phyloP scores from a whole-genome alignment of 2,329 filamentous ascomycete species.

The Ophiosphaerella korrae region DNA sequence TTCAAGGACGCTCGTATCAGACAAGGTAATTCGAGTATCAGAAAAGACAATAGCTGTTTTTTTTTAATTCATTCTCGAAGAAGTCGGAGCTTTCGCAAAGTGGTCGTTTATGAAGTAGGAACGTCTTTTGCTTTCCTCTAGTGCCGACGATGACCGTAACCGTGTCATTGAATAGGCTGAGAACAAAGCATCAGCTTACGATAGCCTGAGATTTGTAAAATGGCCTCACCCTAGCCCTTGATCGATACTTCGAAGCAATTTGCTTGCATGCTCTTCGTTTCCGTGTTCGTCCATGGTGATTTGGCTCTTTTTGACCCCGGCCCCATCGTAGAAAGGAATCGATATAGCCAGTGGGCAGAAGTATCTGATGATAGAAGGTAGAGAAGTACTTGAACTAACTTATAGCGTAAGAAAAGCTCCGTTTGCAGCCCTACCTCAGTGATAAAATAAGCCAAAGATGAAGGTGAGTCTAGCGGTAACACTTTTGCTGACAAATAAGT shows the following conservation, averaged over 20 bases:
- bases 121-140: neutral
- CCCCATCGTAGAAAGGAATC: no score
- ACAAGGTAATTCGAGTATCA: neutral
- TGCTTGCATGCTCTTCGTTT: neutral
- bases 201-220: neutral
- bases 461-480: no score
- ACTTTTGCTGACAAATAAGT: no score
- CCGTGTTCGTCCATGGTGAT: no score
- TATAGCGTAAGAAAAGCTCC: no score
- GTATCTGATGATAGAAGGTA: no score
- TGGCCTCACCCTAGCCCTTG: neutral
- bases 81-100: neutral
- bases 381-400: no score
- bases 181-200: neutral
- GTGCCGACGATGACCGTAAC: neutral
- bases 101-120: neutral
- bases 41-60: neutral
- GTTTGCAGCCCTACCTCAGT: no score
- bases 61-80: neutral
- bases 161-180: neutral
- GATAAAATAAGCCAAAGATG: no score
- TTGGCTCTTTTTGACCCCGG: no score
- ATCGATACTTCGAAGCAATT: neutral
- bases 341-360: no score
- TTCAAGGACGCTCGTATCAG: no score